Conservation (phyloP, 2,329 filamentous ascomycete genomes). For the Trichoderma sp. region DNA sequence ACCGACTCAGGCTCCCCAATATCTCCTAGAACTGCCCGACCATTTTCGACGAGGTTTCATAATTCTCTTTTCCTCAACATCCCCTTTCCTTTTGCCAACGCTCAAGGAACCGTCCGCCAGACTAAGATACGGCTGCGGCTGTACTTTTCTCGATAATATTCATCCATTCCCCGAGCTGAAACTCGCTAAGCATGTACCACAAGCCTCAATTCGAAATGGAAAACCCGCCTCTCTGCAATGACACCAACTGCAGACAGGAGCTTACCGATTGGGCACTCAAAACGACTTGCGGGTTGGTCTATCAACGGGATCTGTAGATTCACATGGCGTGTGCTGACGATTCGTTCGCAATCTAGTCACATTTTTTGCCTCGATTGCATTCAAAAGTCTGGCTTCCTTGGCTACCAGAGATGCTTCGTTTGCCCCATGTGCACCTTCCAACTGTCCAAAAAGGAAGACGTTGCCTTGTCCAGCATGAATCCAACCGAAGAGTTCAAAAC, state of each 20-base stretch:
- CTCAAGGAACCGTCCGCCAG: background rate
- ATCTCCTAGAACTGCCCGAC: background rate
- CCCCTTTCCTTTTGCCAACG: background rate
- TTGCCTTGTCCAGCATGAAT: slow-evolving; percentile 68
- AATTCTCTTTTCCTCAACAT: background rate
- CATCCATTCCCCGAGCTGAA: background rate
- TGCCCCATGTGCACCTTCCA: slow-evolving; percentile 77
- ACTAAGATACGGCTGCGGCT: background rate
- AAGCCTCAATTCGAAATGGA: slow-evolving; percentile 61
- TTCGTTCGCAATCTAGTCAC: slow-evolving; percentile 57
- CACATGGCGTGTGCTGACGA: slow-evolving; percentile 14
- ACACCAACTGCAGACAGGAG: slow-evolving; percentile 70
- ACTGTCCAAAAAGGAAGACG: slow-evolving; percentile 73
- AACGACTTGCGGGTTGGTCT: slow-evolving; percentile 76
- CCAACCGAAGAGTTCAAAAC: slow-evolving; percentile 90
- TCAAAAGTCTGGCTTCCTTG: slow-evolving; percentile 62
- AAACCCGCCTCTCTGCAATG: slow-evolving; percentile 74
- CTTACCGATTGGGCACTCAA: slow-evolving; percentile 75
- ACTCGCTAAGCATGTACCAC: background rate
- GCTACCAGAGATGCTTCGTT: slow-evolving; percentile 42
- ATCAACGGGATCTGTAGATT: no score
- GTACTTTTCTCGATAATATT: background rate
- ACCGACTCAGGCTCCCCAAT: background rate
- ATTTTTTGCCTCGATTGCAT: slow-evolving; percentile 82
- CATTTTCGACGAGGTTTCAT: background rate